A percentile compares a stretch with the other conserved stretches of the same genome.
Conservation (phyloP, 2,329 filamentous ascomycete genomes). For the Triangularia verruculosa region DNA sequence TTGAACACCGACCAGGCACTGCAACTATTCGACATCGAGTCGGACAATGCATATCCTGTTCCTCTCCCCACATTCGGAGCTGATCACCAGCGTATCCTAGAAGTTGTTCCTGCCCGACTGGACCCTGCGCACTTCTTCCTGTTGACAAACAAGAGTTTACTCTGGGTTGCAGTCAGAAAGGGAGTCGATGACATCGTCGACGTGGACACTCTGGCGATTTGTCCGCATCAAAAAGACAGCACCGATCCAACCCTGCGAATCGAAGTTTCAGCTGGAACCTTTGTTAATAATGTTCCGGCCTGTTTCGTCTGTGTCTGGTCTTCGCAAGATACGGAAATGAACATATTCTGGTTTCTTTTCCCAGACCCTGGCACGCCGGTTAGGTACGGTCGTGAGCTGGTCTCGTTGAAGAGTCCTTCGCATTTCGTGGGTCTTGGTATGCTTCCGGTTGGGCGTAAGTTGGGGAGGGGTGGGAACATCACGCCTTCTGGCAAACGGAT, state of each 20-base stretch:
- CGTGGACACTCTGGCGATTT: slow-evolving; percentile 28
- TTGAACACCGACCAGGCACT: slow-evolving; percentile 18
- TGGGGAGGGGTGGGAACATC: slow-evolving; percentile 10
- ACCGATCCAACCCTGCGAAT: slow-evolving; percentile 41
- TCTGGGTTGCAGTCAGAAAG: slow-evolving; percentile 36
- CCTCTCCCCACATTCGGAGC: slow-evolving; percentile 29
- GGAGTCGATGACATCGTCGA: slow-evolving; percentile 11
- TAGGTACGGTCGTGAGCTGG: slow-evolving; percentile 25
- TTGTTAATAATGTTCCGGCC: slow-evolving; percentile 12
- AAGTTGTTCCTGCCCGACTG: slow-evolving; percentile 48
- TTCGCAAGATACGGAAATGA: slow-evolving; percentile 21
- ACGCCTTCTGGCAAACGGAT: slow-evolving; percentile 8
- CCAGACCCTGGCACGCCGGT: slow-evolving; percentile 13
- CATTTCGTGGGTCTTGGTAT: slow-evolving; percentile 23
- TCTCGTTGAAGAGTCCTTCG: slow-evolving; percentile 17
- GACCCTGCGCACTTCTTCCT: slow-evolving; percentile 53
- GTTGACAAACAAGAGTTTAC: slow-evolving; percentile 52
- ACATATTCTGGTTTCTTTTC: slow-evolving; percentile 29
- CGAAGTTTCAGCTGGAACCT: slow-evolving; percentile 32
- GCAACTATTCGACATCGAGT: slow-evolving; percentile 21
- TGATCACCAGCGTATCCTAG: slow-evolving; percentile 48
- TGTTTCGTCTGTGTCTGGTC: slow-evolving; percentile 31
- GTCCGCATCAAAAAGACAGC: slow-evolving; percentile 40
- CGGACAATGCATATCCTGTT: slow-evolving; percentile 8
- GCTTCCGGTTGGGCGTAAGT: slow-evolving; percentile 19